Evolutionary conservation across 306 rosid genomes (phyloP), one percentile per base, ranked within the genome.

Genomic region (Fagus sylvatica): DNA sequence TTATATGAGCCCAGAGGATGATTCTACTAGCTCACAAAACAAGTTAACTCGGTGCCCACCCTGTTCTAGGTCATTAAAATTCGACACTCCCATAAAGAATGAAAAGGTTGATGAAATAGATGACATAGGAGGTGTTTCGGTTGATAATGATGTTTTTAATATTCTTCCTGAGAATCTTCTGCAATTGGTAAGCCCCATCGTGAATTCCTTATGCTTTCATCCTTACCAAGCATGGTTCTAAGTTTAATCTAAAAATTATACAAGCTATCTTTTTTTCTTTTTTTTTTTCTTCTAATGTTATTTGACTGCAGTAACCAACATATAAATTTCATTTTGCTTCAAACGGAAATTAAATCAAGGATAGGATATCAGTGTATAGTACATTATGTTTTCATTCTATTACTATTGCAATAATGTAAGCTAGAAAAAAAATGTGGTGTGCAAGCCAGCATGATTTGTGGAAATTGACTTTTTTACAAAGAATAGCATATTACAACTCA

Each of bases 71-170:
- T 88, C 93, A 7, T 85, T 94, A 84, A 89, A 83, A 79, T 94
- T 90, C 49, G 91, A 89, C 83, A 78, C 91, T 78, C 97, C 91
- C 4, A 81, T 88, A 75, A 94, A 90, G 84, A 85, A 80, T 78
- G 85, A 54, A 67, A 65, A 32, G 43, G 33, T 12, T 34, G 75
- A 74, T 71, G 83, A 84, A 62, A 33, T 28, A 59, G 79, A 64
- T 84, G 83, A 41, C 78, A 62, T 17, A 15, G 61, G 68, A 33
- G 74, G 68, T n/a, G 41, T 77, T 54, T 80, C 87, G 75, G 62
- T 56, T 28, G 85, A 81, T 77, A 72, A 84, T 4, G 95, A 89
- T 40, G 22, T 84, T 53, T 79, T 66, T 49, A 84, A 87, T 88
- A 75, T 87, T 74, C 97, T 94, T 67, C 83, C 92, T 2, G 74